Evolutionary conservation across 2,329 filamentous ascomycete species (phyloP).

Genomic region (Pyricularia sp.): DNA sequence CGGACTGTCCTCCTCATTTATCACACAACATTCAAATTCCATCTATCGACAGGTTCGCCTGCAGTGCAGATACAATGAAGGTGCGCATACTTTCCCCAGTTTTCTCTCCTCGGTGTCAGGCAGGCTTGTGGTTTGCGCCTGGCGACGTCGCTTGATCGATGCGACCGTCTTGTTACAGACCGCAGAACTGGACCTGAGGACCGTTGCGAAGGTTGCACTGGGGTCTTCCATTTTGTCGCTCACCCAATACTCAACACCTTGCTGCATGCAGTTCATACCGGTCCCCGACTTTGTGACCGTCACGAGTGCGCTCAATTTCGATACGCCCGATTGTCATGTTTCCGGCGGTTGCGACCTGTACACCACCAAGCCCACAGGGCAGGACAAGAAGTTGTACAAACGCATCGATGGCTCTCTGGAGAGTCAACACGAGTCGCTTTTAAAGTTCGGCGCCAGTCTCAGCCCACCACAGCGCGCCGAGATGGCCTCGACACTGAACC

Average conservation of each 20-base stretch:
- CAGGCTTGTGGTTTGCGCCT: neutral
- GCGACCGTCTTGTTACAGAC: neutral
- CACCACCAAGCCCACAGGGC: constrained; percentile 90
- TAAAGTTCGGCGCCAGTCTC: constrained; percentile 78
- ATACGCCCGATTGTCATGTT: constrained; percentile 85
- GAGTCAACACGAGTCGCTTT: constrained; percentile 79
- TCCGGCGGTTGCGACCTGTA: constrained; percentile 93
- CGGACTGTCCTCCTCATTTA: neutral
- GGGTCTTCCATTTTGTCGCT: neutral
- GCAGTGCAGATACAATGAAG: constrained; percentile 14
- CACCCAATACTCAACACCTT: neutral
- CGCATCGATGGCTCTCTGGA: constrained; percentile 88
- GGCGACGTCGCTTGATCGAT: neutral
- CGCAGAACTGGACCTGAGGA: neutral
- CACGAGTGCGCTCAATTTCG: constrained; percentile 89
- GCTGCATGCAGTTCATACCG: constrained; percentile 65
- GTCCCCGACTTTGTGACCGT: constrained; percentile 86
- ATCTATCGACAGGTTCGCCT: neutral
- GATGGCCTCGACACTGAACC: constrained; percentile 58
- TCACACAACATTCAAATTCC: neutral
- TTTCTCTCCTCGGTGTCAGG: neutral
- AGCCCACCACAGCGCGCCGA: constrained; percentile 72
- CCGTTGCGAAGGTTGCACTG: neutral
- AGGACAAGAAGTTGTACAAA: constrained; percentile 95
- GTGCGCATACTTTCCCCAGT: constrained; percentile 11